Conservation (phyloP, 148 eudicot species). For the Diospyros kaki region DNA sequence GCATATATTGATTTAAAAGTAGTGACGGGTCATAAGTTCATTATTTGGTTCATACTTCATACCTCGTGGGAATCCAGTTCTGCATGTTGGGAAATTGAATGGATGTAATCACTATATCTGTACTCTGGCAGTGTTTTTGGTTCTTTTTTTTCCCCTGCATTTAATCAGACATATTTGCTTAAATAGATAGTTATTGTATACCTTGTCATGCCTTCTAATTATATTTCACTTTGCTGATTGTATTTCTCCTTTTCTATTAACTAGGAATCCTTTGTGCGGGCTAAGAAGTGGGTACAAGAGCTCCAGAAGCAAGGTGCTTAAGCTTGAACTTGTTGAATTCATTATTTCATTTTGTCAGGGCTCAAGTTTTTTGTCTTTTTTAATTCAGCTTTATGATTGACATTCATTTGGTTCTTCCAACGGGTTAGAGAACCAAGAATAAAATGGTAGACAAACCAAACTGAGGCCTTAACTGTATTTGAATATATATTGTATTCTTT, state of each 20-base stretch:
- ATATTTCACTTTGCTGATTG: background rate
- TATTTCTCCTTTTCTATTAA: background rate
- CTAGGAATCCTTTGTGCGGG: conserved; percentile 83
- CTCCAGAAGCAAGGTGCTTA: conserved; percentile 85
- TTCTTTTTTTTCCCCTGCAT: background rate
- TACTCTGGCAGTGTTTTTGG: background rate
- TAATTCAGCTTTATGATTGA: background rate
- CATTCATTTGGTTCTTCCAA: background rate
- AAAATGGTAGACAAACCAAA: background rate
- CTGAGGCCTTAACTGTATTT: background rate
- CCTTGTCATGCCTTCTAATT: background rate
- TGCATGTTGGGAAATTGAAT: background rate
- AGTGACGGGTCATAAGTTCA: background rate
- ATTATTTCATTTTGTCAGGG: background rate
- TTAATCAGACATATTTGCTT: background rate
- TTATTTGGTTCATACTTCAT: background rate
- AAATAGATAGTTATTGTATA: too few relatives aligned
- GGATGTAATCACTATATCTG: background rate
- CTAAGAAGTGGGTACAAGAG: conserved; percentile 97
- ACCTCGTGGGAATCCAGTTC: background rate
- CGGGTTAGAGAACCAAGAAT: background rate
- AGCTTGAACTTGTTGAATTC: conserved; percentile 1
- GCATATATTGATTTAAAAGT: background rate
- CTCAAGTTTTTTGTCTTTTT: background rate
- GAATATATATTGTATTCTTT: too few relatives aligned